Conservation (phyloP, 2,329 filamentous ascomycete species). For the Neonectria coccinea region DNA sequence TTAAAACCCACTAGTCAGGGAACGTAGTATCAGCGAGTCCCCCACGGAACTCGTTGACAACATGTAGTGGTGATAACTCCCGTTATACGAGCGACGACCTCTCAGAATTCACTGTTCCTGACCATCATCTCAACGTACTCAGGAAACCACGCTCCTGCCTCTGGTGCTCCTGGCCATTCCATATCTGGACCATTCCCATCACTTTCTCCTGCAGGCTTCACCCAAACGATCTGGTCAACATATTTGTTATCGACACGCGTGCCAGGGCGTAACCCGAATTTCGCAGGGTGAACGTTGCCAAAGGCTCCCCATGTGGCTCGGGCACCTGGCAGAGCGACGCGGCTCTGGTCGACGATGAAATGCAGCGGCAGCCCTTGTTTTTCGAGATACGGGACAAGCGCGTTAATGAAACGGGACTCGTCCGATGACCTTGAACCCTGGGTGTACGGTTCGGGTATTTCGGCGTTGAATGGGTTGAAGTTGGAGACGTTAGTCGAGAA, state of each 20-base stretch:
- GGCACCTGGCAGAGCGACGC: conserved; percentile 14
- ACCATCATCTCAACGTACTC: conserved; percentile 24
- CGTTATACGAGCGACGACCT: not conserved
- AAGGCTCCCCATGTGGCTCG: conserved; percentile 9
- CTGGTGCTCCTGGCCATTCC: conserved; percentile 7
- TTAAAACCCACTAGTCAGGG: too few species aligned
- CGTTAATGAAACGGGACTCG: conserved; percentile 19
- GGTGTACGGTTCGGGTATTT: not conserved
- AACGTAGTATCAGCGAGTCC: too few species aligned
- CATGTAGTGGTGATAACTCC: too few species aligned
- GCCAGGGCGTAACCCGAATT: conserved; percentile 11
- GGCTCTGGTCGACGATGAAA: conserved; percentile 27
- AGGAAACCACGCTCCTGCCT: conserved; percentile 20
- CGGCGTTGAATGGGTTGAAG: conserved; percentile 19
- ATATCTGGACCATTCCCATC: not conserved
- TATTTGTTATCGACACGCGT: conserved; percentile 7
- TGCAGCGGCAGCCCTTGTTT: conserved; percentile 10
- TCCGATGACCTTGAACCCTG: conserved; percentile 13
- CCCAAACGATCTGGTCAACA: conserved; percentile 24
- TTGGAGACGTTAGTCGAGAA: conserved; percentile 26
- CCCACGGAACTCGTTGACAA: too few species aligned
- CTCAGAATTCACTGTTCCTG: conserved; percentile 15
- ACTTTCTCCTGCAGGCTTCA: conserved; percentile 22
- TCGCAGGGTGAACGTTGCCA: conserved; percentile 15
- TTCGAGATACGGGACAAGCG: conserved; percentile 9